These are phyloP conservation scores for Dunaliella primolecta DNA, from an alignment of 139 green algal species.

Conservation along the genomic window DNA sequence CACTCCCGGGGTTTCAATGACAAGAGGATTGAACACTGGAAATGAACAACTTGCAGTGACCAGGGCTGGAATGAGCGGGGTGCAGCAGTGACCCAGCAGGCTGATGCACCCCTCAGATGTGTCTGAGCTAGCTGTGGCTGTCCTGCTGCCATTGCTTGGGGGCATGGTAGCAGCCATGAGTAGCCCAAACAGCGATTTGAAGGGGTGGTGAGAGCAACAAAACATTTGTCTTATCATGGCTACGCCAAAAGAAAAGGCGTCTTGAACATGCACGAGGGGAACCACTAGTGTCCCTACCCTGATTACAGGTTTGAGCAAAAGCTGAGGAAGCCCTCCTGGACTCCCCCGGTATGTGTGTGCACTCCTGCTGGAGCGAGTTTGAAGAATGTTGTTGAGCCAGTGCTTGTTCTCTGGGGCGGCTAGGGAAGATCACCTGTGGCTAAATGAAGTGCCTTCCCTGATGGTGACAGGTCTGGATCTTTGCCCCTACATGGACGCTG, in stretches of 20 bases:
- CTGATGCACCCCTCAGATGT: not conserved
- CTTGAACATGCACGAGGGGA: no score
- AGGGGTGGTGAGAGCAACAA: not conserved
- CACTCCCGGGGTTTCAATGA: not conserved
- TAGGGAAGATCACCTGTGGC: no score
- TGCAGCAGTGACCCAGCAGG: not conserved
- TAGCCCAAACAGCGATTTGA: not conserved
- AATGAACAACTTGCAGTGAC: not conserved
- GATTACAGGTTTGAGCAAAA: slow-evolving; percentile 1
- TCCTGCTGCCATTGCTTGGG: not conserved
- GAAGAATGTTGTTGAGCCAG: no score
- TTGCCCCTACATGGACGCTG: slow-evolving; percentile 2
- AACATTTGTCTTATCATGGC: no score
- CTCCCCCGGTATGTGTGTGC: not conserved
- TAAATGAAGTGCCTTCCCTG: no score
- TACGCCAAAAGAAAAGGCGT: no score
- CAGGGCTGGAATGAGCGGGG: not conserved
- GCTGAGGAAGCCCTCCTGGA: not conserved
- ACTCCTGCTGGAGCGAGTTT: not conserved
- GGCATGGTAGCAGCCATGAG: not conserved
- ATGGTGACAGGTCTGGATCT: not conserved
- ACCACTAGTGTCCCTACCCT: no score
- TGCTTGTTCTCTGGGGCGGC: no score
- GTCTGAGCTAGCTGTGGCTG: not conserved
- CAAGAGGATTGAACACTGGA: not conserved